phyloP scores from a whole-genome alignment of 2,329 filamentous ascomycete species.

The Fusarium mangiferae region DNA sequence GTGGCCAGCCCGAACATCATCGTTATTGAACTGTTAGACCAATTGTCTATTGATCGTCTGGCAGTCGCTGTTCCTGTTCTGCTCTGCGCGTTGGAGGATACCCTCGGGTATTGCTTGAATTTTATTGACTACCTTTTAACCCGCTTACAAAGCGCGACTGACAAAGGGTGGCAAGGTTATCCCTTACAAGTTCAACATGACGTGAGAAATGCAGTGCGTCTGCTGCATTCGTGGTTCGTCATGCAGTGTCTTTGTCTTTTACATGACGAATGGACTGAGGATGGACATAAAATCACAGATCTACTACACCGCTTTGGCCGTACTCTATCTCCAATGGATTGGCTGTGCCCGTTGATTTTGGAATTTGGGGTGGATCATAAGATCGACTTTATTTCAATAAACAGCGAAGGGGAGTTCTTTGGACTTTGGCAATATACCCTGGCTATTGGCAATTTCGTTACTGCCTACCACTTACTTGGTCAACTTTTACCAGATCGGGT shows the following conservation, averaged over 20 bases:
- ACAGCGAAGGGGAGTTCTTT: background rate
- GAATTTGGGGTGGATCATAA: background rate
- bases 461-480: background rate
- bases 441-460: background rate
- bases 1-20: rapidly evolving
- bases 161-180: rapidly evolving
- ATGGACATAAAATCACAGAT: rapidly evolving
- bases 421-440: rapidly evolving
- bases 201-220: rapidly evolving
- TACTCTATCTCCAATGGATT: background rate
- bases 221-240: background rate
- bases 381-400: no score
- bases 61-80: background rate
- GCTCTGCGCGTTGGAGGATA: background rate
- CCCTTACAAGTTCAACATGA: rapidly evolving
- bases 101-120: no score
- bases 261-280: rapidly evolving
- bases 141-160: background rate
- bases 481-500: rapidly evolving
- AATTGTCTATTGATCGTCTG: rapidly evolving
- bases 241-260: rapidly evolving
- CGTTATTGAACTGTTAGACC: rapidly evolving
- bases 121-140: background rate
- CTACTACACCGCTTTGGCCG: background rate
- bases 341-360: background rate